Base-by-base conservation (phyloP, 352 stramenopile species). In the Phytopythium aichiense region DNA sequence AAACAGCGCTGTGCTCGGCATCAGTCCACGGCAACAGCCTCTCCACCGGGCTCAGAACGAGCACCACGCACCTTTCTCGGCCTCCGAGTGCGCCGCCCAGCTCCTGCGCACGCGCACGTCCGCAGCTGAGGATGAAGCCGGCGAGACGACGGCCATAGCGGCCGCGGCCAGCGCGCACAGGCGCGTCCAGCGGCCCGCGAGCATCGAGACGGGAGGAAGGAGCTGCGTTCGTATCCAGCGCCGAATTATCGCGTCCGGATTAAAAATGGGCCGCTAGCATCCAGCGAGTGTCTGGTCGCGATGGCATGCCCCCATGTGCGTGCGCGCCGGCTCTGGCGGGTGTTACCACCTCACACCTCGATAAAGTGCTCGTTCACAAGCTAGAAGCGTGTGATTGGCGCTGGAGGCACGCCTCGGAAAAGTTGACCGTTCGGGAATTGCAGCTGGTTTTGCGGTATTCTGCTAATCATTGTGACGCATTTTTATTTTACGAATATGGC, bases 51-150 rank as follows among this genome's bases (percentile, higher is more conserved):
- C 9, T 35, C 2, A n/a, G 37, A 45, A 18, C 28, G 8, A 18
- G 31, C 37, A 18, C 18, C n/a, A 2, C 13, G 16, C 22, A 46
- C 73, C 53, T 69, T 77, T 70, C 48, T 81, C 70, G 46, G 71
- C 55, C 20, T 30, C 66, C n/a, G 22, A 66, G 57, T 69, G 71
- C 4, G 53, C 54, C 1, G 56, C 31, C 73, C 73, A 81, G 61
- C 70, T 78, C 58, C 69, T 76, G 37, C 73, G 58, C 1, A 81
- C 65, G 50, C 73, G 60, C 25, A 60, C 54, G 25, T 42, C 54
- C n/a, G 54, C 54, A 11, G 54, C 31, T 12, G 51, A 53, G n/a
- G 46, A 8, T 15, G 16, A 28, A 5, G 30, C 22, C 7, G 30
- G 30, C 18, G 7, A 31, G 51, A 56, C 20, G 22, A 22, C n/a